Percentiles rank a stretch among this genome's conserved stretches.
Evolutionary conservation across 2,329 filamentous ascomycete species (phyloP).

Genomic region (Monilinia fructigena): DNA sequence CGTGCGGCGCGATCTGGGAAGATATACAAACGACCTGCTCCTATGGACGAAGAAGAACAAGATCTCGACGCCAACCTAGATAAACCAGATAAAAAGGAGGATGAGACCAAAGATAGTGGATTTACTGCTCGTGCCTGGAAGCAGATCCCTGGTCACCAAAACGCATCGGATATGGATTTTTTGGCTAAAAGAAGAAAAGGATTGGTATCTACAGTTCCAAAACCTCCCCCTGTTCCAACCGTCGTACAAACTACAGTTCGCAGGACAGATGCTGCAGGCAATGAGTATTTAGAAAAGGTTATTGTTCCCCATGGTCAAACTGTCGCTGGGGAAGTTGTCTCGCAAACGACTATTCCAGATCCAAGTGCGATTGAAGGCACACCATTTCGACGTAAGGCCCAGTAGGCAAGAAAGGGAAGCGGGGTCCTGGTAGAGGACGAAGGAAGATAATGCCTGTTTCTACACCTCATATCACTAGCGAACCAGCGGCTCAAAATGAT

Average conservation of each 20-base stretch:
- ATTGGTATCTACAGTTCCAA: conserved; percentile 56
- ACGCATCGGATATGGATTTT: conserved; percentile 52
- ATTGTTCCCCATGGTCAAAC: conserved; percentile 75
- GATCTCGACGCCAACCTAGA: conserved; percentile 51
- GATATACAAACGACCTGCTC: conserved; percentile 69
- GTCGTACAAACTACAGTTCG: conserved; percentile 79
- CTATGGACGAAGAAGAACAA: conserved; percentile 58
- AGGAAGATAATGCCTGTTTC: conserved; percentile 54
- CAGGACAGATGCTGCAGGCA: conserved; percentile 73
- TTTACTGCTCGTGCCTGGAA: conserved; percentile 62
- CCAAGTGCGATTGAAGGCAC: conserved; percentile 54
- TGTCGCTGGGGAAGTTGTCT: conserved; percentile 78
- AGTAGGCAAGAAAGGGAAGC: conserved; percentile 68
- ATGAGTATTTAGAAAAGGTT: conserved; percentile 80
- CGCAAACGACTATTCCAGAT: conserved; percentile 59
- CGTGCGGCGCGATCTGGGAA: conserved; percentile 75
- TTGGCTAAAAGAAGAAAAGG: conserved; percentile 62
- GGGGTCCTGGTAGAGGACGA: conserved; percentile 73
- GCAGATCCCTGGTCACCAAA: conserved; percentile 58
- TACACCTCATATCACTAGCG: conserved; percentile 27
- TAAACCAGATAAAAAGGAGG: conserved; percentile 60
- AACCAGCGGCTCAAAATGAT: conserved; percentile 25
- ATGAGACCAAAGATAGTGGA: conserved; percentile 48
- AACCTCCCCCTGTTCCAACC: conserved; percentile 51
- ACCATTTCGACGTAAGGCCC: conserved; percentile 57